These are phyloP conservation scores for Haberlea rhodopensis DNA, from an alignment of 257 asterid species.

Conservation along the genomic window DNA sequence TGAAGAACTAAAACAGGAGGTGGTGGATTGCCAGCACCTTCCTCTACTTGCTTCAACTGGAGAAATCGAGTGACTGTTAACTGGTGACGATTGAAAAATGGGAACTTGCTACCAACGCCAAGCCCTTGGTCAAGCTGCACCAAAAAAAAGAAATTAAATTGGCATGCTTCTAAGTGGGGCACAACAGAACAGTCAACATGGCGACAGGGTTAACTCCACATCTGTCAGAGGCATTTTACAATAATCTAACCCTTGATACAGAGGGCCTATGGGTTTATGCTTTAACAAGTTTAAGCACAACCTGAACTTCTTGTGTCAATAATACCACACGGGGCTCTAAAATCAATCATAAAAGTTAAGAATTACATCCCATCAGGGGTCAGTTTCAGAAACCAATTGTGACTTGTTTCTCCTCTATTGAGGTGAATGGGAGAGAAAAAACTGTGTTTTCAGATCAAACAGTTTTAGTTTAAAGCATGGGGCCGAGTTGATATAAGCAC, in stretches of 20 bases:
- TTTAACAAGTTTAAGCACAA: background rate
- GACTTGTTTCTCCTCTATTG: background rate
- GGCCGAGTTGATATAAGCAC: background rate
- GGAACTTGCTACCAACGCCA: constrained; percentile 78
- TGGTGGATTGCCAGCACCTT: constrained; percentile 85
- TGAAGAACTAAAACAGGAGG: constrained; percentile 95
- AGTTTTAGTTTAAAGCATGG: background rate
- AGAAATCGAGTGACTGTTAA: constrained; percentile 70
- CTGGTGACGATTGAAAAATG: constrained; percentile 93
- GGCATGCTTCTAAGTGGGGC: background rate
- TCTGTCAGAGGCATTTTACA: background rate
- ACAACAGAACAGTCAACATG: background rate
- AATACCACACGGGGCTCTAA: background rate
- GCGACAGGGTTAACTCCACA: no score
- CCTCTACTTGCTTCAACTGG: constrained; percentile 82
- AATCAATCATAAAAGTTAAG: background rate
- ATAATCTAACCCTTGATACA: background rate
- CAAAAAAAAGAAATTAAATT: constrained; percentile 2
- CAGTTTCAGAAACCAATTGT: constrained; percentile 14
- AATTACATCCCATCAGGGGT: constrained; percentile 4
- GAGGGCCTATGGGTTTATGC: background rate
- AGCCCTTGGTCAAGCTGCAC: constrained; percentile 97
- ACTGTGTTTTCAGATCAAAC: background rate
- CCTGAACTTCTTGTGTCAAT: no score
- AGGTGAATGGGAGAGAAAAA: background rate